A percentile compares a stretch with the other conserved stretches of the same genome.
phyloP scores from a whole-genome alignment of 495 filamentous ascomycete genomes.

The Xylaria bambusicola region DNA sequence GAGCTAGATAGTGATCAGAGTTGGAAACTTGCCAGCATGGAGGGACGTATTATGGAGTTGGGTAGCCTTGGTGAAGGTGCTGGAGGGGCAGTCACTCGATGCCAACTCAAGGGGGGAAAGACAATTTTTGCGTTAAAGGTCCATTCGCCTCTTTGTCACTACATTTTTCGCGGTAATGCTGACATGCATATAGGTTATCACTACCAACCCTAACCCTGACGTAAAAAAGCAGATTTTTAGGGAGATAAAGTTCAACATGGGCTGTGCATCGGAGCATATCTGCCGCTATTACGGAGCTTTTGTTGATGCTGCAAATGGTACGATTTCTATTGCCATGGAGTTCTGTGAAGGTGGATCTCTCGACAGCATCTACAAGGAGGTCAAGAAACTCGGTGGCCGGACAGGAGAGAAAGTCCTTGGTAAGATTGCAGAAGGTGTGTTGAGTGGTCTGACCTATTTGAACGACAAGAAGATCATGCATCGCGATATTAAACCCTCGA shows the following conservation, averaged over 20 bases:
- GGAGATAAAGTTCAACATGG: conserved; percentile 95
- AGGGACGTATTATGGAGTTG: conserved; percentile 82
- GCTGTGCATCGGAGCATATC: conserved; percentile 90
- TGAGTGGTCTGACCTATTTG: conserved; percentile 94
- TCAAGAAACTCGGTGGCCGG: conserved; percentile 89
- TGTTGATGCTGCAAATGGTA: conserved; percentile 86
- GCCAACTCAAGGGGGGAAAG: conserved; percentile 83
- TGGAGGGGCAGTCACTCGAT: conserved; percentile 91
- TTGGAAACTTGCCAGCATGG: conserved; percentile 88
- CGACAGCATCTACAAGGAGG: conserved; percentile 94
- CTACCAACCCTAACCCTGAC: conserved; percentile 94
- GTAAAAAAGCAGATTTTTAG: conserved; percentile 97
- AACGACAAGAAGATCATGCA: conserved; percentile 97
- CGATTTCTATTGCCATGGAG: conserved; percentile 98
- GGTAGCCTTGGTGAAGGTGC: conserved; percentile 94
- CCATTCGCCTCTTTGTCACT: conserved; percentile 26
- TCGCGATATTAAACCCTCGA: conserved; percentile 97
- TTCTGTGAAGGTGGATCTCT: conserved; percentile 96
- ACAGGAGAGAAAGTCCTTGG: conserved; percentile 98
- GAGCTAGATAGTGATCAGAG: conserved; percentile 93
- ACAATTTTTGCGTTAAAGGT: conserved; percentile 98
- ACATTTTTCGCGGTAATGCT: conserved; percentile 14
- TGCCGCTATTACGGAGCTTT: conserved; percentile 97
- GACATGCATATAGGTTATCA: conserved; percentile 74
- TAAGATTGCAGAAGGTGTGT: conserved; percentile 93